These are phyloP conservation scores for Fragosphaeria purpurea DNA, from an alignment of 2,329 filamentous ascomycete genomes.

Conservation along the genomic window DNA sequence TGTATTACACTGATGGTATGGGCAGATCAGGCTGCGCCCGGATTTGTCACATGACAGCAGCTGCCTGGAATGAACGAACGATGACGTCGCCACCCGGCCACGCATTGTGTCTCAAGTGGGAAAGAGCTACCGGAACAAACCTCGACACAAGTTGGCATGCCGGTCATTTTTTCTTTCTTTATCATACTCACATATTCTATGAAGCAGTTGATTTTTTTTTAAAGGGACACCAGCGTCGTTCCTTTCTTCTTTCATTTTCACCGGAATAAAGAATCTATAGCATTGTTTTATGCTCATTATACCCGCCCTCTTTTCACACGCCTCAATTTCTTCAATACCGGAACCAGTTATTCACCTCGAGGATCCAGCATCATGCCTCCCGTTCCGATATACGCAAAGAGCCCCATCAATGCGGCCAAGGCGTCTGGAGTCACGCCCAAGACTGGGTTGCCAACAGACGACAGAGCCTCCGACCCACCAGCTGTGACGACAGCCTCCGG, in stretches of 20 bases:
- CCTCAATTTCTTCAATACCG: too few species aligned
- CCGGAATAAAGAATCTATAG: too few species aligned
- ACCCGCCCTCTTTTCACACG: too few species aligned
- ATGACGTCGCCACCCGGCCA: conserved; percentile 9
- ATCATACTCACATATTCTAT: too few species aligned
- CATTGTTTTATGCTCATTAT: too few species aligned
- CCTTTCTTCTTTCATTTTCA: too few species aligned
- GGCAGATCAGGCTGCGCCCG: background rate
- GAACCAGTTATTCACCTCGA: too few species aligned
- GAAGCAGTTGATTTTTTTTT: too few species aligned
- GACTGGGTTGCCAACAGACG: conserved; percentile 20
- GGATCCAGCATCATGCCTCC: conserved; percentile 38
- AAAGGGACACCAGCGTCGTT: too few species aligned
- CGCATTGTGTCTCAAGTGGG: too few species aligned
- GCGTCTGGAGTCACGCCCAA: conserved; percentile 38
- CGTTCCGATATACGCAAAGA: conserved; percentile 49
- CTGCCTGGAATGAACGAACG: background rate
- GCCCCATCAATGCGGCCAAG: conserved; percentile 49
- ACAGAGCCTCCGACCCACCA: conserved; percentile 10
- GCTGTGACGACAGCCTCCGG: background rate
- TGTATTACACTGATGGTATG: background rate
- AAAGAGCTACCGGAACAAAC: too few species aligned
- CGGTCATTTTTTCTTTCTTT: background rate
- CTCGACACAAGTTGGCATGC: too few species aligned
- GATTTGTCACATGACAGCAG: conserved; percentile 6